phyloP scores from a whole-genome alignment of 805 yeast species.

The Nakazawaea laoshanensis region DNA sequence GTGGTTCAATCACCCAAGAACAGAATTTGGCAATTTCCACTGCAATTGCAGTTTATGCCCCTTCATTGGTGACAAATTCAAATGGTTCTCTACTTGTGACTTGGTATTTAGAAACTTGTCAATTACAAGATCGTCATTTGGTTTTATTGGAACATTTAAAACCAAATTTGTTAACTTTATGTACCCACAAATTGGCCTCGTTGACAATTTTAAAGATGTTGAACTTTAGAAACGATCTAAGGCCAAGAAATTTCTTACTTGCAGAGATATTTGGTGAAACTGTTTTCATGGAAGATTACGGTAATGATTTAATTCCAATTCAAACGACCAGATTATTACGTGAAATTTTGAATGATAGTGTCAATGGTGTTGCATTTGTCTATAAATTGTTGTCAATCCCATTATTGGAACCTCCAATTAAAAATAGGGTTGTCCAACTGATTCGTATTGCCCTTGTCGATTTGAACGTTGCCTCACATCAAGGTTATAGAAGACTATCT shows the following conservation, averaged over 20 bases:
- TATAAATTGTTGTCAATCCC: constrained; percentile 76
- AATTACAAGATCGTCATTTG: constrained; percentile 53
- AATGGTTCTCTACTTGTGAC: constrained; percentile 87
- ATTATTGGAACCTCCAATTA: constrained; percentile 45
- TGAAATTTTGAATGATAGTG: constrained; percentile 54
- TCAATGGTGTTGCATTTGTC: constrained; percentile 69
- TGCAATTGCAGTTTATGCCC: constrained; percentile 69
- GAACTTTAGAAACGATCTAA: constrained; percentile 56
- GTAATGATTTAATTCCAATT: constrained; percentile 1
- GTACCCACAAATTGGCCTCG: constrained; percentile 79
- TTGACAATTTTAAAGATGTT: constrained; percentile 73
- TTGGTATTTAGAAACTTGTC: constrained; percentile 89
- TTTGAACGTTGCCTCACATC: constrained; percentile 44
- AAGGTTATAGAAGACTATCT: constrained; percentile 76
- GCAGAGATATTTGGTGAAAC: constrained; percentile 51
- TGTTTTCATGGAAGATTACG: constrained; percentile 1
- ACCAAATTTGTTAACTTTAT: constrained; percentile 53
- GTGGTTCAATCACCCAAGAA: constrained; percentile 56
- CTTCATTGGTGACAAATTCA: constrained; percentile 69
- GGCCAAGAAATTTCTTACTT: constrained; percentile 55
- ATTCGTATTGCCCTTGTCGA: constrained; percentile 58
- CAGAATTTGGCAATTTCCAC: constrained; percentile 69
- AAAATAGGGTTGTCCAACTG: constrained; percentile 49
- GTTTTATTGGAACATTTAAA: constrained; percentile 55
- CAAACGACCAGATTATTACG: constrained; percentile 42